Conservation (phyloP, 441 rosid species). For the Bocquillonia castaneifolia region DNA sequence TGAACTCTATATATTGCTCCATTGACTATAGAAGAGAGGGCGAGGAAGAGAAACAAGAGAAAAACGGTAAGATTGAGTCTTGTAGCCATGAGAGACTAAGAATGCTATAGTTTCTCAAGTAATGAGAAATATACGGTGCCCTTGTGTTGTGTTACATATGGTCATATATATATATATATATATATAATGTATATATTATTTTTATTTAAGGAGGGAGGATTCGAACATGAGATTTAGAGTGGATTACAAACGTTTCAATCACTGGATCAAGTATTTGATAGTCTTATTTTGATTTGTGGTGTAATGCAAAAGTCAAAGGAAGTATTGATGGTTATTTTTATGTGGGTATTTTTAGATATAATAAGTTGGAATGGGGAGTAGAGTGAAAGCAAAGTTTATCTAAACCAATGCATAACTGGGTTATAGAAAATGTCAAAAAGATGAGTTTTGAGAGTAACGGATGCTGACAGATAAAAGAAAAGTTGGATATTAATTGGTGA, state of each 20-base stretch:
- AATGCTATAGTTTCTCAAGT: background rate
- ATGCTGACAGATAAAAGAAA: slow-evolving; percentile 11
- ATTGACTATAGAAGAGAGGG: slow-evolving; percentile 17
- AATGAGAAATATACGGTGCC: background rate
- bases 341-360: background rate
- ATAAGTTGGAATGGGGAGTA: background rate
- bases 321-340: background rate
- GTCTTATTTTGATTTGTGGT: background rate
- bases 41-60: slow-evolving; percentile 26
- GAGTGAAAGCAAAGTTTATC: slow-evolving; percentile 11
- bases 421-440: slow-evolving; percentile 14
- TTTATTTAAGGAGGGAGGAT: too few relatives aligned
- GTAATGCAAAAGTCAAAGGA: background rate
- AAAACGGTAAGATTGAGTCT: slow-evolving; percentile 21
- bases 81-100: slow-evolving; percentile 29
- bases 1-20: slow-evolving; percentile 19
- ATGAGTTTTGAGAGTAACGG: slow-evolving; percentile 18
- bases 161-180: background rate
- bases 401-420: background rate
- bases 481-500: slow-evolving; percentile 10
- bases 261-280: too few relatives aligned
- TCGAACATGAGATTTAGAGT: too few relatives aligned
- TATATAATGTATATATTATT: background rate
- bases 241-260: too few relatives aligned
- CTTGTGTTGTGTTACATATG: background rate